Conservation (phyloP, 192 early-diverging fungal genomes). For the Umbelopsis isabellina region DNA sequence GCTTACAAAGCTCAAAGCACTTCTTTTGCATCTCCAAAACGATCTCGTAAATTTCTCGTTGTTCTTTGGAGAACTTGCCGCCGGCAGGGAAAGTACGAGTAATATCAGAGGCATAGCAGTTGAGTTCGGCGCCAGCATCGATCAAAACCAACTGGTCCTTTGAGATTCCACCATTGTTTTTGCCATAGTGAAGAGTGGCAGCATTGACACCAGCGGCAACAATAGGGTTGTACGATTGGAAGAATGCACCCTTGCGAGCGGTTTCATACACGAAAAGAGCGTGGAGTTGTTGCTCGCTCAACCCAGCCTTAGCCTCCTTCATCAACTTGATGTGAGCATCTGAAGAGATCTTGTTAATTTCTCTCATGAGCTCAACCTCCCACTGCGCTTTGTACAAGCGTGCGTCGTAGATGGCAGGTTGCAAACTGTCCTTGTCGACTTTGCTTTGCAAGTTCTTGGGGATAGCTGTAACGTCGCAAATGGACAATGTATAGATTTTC, state of each 20-base stretch:
- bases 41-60: constrained; percentile 76
- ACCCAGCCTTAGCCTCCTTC: constrained; percentile 63
- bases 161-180: constrained; percentile 67
- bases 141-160: constrained; percentile 67
- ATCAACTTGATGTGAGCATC: constrained; percentile 81
- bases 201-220: constrained; percentile 78
- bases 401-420: constrained; percentile 72
- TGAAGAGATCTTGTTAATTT: constrained; percentile 73
- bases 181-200: constrained; percentile 82
- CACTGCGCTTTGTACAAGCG: constrained; percentile 78
- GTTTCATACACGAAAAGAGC: constrained; percentile 79
- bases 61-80: constrained; percentile 70
- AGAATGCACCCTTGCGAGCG: constrained; percentile 63
- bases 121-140: constrained; percentile 82
- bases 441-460: constrained; percentile 40
- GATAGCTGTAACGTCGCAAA: constrained; percentile 17
- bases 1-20: constrained; percentile 64
- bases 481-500: constrained; percentile 47
- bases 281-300: constrained; percentile 75
- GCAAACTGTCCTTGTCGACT: constrained; percentile 42
- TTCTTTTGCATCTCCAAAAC: constrained; percentile 83
- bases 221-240: constrained; percentile 87
- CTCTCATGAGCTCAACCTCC: constrained; percentile 80
- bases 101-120: constrained; percentile 88
- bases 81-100: constrained; percentile 87